A percentile compares a stretch with the other conserved stretches of the same genome.
phyloP scores from a whole-genome alignment of 1,284 basidiomycete species.

The Trametes versicolor region DNA sequence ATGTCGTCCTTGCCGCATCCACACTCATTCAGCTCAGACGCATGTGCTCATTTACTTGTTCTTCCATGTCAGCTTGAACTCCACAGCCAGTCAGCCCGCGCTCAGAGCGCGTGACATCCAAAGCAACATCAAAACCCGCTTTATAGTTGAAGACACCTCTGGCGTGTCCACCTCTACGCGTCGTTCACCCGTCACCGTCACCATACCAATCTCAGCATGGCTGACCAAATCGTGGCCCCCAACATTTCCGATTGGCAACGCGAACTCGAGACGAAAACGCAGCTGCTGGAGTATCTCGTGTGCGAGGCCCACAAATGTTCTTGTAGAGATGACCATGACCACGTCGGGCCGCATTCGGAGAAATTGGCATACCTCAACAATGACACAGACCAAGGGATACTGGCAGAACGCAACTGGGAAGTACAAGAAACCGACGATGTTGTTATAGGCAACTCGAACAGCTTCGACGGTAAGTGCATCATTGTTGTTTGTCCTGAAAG shows the following conservation, averaged over 20 bases:
- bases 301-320: conserved; percentile 24
- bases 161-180: conserved; percentile 22
- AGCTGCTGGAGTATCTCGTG: conserved; percentile 41
- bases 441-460: conserved; percentile 30
- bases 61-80: too few species aligned
- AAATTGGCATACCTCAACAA: conserved; percentile 26
- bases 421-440: conserved; percentile 35
- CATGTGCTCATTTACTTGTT: too few species aligned
- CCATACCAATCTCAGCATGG: conserved; percentile 30
- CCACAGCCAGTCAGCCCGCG: conserved; percentile 11
- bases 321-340: conserved; percentile 26
- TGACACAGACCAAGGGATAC: conserved; percentile 35
- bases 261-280: conserved; percentile 41
- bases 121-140: conserved; percentile 26
- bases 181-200: conserved; percentile 20
- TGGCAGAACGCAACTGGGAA: conserved; percentile 36
- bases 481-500: not conserved
- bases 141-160: conserved; percentile 23
- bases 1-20: too few species aligned
- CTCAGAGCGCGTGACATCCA: conserved; percentile 21
- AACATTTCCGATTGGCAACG: conserved; percentile 28
- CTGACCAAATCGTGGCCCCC: conserved; percentile 24
- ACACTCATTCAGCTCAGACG: too few species aligned
- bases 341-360: conserved; percentile 25
- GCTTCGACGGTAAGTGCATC: conserved; percentile 38